Conservation (phyloP, 352 stramenopile species). For the Phytophthora hybrid region DNA sequence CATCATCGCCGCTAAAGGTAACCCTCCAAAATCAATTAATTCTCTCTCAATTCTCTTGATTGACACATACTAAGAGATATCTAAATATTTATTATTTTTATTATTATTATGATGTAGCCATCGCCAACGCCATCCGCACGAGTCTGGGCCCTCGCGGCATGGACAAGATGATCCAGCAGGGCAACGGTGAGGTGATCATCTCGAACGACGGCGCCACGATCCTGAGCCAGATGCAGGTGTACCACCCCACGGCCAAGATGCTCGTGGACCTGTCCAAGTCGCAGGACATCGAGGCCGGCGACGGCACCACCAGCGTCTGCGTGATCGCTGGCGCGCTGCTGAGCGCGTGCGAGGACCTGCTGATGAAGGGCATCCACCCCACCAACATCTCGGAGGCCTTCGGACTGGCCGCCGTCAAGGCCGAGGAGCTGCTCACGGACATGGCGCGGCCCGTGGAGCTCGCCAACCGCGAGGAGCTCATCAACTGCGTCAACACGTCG, state of each 20-base stretch:
- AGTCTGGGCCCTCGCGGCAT: constrained; percentile 98
- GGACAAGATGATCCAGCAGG: constrained; percentile 99
- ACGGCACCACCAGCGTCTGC: constrained; percentile 98
- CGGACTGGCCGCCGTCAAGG: constrained; percentile 90
- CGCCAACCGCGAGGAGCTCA: constrained; percentile 94
- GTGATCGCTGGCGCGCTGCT: constrained; percentile 99
- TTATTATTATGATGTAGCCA: constrained; percentile 62
- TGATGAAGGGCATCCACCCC: constrained; percentile 98
- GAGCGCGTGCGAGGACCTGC: constrained; percentile 93
- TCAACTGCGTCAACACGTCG: constrained; percentile 99
- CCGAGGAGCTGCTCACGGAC: constrained; percentile 89
- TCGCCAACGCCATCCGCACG: constrained; percentile 98
- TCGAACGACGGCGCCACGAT: constrained; percentile 99
- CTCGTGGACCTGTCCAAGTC: constrained; percentile 99
- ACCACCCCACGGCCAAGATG: constrained; percentile 99
- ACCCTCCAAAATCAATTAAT: background rate
- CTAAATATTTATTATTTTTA: no score
- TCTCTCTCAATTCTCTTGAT: no score
- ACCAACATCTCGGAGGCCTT: constrained; percentile 98
- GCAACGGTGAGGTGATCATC: constrained; percentile 99
- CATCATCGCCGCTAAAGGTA: constrained; percentile 98
- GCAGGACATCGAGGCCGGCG: constrained; percentile 99
- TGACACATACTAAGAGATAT: no score
- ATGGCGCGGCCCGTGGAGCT: constrained; percentile 95
- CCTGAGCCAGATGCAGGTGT: constrained; percentile 97